Conservation (phyloP, 805 yeast species). For the Saccharomycopsis fodiens region DNA sequence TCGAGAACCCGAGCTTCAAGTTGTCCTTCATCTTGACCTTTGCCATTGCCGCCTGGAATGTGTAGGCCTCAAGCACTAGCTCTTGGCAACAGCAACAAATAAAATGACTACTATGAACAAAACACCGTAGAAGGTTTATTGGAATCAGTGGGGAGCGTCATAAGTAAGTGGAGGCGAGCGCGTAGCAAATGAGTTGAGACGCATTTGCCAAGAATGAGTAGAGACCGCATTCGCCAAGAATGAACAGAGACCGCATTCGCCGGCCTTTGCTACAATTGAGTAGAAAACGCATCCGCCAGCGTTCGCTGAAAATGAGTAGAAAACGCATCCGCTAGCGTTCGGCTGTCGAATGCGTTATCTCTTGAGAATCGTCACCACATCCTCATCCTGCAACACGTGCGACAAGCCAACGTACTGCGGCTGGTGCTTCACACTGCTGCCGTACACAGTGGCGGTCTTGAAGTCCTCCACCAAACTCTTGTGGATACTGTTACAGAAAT, state of each 20-base stretch:
- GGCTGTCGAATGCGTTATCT: conserved; percentile 30
- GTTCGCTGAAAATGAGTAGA: too few relatives aligned
- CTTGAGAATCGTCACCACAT: conserved; percentile 91
- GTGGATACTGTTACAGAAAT: conserved; percentile 94
- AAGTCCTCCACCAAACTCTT: conserved; percentile 90
- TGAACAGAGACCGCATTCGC: too few relatives aligned
- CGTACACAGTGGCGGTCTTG: conserved; percentile 87
- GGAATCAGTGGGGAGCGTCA: too few relatives aligned
- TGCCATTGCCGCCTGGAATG: conserved; percentile 52
- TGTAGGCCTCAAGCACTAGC: conserved; percentile 21
- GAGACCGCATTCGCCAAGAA: not conserved
- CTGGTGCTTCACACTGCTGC: conserved; percentile 93
- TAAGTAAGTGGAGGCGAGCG: too few relatives aligned
- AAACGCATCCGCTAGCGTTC: too few relatives aligned
- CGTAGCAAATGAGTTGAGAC: too few relatives aligned
- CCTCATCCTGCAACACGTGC: conserved; percentile 88
- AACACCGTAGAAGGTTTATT: too few relatives aligned
- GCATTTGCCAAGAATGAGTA: too few relatives aligned
- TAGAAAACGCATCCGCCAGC: too few relatives aligned
- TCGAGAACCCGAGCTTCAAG: conserved; percentile 56
- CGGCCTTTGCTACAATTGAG: too few relatives aligned
- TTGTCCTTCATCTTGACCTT: conserved; percentile 47
- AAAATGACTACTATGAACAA: too few relatives aligned
- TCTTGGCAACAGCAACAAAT: not conserved
- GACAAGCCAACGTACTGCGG: conserved; percentile 91